Conservation (phyloP, 108 stramenopile genomes). For the Conticribra weissflogii region DNA sequence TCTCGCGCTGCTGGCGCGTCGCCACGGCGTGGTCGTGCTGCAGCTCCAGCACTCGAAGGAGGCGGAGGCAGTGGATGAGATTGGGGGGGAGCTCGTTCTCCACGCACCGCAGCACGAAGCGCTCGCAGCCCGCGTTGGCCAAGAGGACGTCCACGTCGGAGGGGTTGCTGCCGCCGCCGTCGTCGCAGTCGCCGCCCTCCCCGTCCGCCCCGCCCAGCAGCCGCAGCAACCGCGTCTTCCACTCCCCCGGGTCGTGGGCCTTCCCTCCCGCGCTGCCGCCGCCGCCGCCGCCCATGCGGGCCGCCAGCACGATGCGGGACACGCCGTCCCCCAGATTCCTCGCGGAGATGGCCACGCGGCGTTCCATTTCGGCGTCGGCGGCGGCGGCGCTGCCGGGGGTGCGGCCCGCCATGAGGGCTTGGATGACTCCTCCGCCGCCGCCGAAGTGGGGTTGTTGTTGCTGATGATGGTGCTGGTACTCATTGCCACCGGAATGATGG, state of each 20-base stretch:
- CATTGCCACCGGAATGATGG: too few species aligned
- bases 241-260: constrained; percentile 52
- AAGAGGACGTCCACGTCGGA: constrained; percentile 77
- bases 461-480: too few species aligned
- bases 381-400: constrained; percentile 25
- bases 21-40: constrained; percentile 75
- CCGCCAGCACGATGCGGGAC: constrained; percentile 81
- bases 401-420: constrained; percentile 52
- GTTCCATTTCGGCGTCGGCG: constrained; percentile 79
- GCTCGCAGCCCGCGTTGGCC: constrained; percentile 68
- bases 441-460: neutral
- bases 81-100: constrained; percentile 95
- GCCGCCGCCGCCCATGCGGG: constrained; percentile 46
- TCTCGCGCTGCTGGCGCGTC: neutral
- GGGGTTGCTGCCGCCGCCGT: constrained; percentile 7
- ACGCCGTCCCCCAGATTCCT: constrained; percentile 80
- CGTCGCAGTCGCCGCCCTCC: neutral
- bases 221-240: constrained; percentile 70
- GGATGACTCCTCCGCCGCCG: constrained; percentile 34
- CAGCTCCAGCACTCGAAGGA: constrained; percentile 91
- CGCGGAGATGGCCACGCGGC: constrained; percentile 70
- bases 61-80: constrained; percentile 92
- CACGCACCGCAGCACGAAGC: constrained; percentile 88
- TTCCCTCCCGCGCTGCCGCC: constrained; percentile 17
- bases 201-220: constrained; percentile 70